Evolutionary conservation across 768 basidiomycete species (phyloP), one percentile per base, ranked within the genome.

Genomic region (Lactarius vividus): DNA sequence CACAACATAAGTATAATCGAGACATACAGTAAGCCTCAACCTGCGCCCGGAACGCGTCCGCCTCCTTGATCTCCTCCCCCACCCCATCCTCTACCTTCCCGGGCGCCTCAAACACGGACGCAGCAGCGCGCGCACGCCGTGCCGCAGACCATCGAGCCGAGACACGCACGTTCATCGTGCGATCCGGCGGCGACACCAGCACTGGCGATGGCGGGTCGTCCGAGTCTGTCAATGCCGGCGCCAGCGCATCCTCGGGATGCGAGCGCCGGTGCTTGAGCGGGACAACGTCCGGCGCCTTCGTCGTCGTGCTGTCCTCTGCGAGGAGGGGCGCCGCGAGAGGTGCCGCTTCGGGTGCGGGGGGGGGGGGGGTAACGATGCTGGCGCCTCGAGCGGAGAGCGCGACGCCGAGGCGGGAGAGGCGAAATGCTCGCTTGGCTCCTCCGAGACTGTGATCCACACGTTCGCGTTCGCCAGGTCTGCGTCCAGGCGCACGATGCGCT

Each of bases 401-500:
- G 56, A 28, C 39, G 6, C 6, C 18, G 1, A 20, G 2, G 35
- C n/a, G n/a, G 59, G 33, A 29, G 42, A 28, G 1, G 55, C 23
- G 16, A 33, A 42, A 16, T 31, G 9, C 61, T 54, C 58, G 33
- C 33, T 42, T 0, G 62, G 63, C 8, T 72, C 71, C 23, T 70
- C 70, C 11, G 74, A 73, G 9, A 59, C 67, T 33, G 71, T 73
- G 39, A 70, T 20, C 29, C 70, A 70, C 37, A 81, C 80, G 66
- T 78, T 81, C 44, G 66, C 71, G 23, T 70, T 73, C 31, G 77
- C 73, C 29, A 77, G 75, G 37, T 79, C 80, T n/a, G 77, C 84
- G 70, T 88, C 86, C 61, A 94, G 78, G 69, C 92, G 86, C 26
- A 95, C 93, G 61, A 95, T 88, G 18, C 93, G 87, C 72, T 87